A percentile compares a stretch with the other conserved stretches of the same genome.
Conservation (phyloP, 179 eudicot genomes). For the Carnegiea gigantea region DNA sequence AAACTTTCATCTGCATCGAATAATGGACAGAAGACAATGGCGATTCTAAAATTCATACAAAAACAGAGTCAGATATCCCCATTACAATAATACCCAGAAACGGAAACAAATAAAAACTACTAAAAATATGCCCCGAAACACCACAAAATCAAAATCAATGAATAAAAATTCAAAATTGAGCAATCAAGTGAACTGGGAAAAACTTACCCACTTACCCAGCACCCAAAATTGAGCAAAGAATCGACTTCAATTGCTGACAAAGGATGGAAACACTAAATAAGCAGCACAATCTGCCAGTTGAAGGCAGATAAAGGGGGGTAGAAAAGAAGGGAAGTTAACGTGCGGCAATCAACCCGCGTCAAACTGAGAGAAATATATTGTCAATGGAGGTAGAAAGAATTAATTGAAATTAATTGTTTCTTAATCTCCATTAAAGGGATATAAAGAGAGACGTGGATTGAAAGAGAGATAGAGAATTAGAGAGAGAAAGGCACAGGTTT, state of each 20-base stretch:
- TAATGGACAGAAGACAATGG: neutral
- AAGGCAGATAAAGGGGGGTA: neutral
- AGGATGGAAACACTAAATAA: neutral
- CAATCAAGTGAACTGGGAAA: conserved; percentile 1
- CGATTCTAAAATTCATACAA: neutral
- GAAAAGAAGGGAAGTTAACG: conserved; percentile 12
- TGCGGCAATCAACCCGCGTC: conserved; percentile 2
- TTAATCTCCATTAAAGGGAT: conserved; percentile 21
- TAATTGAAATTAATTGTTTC: conserved; percentile 30
- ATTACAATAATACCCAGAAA: neutral
- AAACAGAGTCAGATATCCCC: neutral
- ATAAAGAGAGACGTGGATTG: conserved; percentile 17
- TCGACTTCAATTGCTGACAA: neutral
- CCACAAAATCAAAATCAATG: neutral
- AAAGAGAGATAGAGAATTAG: conserved; percentile 19
- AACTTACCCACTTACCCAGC: conserved; percentile 5
- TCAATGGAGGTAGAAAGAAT: conserved; percentile 18
- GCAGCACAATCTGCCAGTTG: neutral
- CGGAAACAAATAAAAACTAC: neutral
- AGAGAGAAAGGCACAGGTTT: conserved; percentile 22
- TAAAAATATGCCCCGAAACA: neutral
- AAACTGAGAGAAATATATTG: conserved; percentile 12
- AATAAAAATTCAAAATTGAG: neutral
- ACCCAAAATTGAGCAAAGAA: neutral
- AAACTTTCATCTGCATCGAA: conserved; percentile 1